Conservation (phyloP, 1,139 yeast genomes). For the Debaryomyces singareniensis region DNA sequence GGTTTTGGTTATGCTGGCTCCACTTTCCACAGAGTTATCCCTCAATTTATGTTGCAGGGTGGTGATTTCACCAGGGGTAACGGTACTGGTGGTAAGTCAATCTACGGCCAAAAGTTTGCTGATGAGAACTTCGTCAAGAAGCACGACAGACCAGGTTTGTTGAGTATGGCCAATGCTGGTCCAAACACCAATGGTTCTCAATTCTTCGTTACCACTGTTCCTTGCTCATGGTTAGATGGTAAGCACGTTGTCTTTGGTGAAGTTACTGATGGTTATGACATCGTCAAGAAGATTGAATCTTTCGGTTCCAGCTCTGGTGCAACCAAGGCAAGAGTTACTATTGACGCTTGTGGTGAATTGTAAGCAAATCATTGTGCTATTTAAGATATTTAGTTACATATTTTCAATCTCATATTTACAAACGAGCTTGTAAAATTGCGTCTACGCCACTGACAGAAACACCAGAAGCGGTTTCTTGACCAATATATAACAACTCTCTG, state of each 20-base stretch:
- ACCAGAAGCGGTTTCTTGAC: conserved; percentile 22
- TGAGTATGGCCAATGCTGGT: conserved; percentile 99
- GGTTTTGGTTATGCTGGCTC: conserved; percentile 93
- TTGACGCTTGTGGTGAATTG: conserved; percentile 83
- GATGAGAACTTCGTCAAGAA: conserved; percentile 88
- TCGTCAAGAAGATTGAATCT: conserved; percentile 87
- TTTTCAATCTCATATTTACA: conserved; percentile 3
- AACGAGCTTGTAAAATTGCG: conserved; percentile 10
- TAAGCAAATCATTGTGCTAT: conserved; percentile 15
- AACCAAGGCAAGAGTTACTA: conserved; percentile 69
- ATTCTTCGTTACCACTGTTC: conserved; percentile 96
- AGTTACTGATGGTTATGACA: conserved; percentile 83
- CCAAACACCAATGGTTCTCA: conserved; percentile 99
- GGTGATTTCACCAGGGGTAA: conserved; percentile 95
- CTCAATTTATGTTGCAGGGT: conserved; percentile 98
- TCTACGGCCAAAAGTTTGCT: conserved; percentile 92
- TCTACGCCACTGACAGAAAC: conserved; percentile 22
- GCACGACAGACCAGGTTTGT: conserved; percentile 90
- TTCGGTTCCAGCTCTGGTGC: conserved; percentile 82
- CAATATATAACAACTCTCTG: conserved; percentile 11
- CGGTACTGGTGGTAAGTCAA: conserved; percentile 98
- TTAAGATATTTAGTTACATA: conserved; percentile 1
- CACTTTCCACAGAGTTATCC: conserved; percentile 97
- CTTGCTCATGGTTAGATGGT: conserved; percentile 97
- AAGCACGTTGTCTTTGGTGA: conserved; percentile 99